Percentiles rank a stretch among this genome's conserved stretches.
Conservation (phyloP, 1,284 basidiomycete species). For the Ceratobasidium sp. region DNA sequence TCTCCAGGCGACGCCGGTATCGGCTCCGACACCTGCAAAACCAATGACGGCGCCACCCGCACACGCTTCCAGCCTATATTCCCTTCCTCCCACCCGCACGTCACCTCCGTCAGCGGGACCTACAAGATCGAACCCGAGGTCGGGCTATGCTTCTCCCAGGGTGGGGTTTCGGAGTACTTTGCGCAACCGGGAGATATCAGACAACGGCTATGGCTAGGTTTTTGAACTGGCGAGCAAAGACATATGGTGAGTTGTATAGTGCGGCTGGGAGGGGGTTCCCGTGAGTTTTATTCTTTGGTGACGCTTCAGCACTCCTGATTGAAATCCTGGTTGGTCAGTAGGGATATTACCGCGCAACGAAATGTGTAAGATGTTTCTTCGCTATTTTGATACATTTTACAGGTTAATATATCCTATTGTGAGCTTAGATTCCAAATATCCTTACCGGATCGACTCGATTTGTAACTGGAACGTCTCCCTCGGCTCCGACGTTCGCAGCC, state of each 20-base stretch:
- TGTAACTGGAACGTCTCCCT: slow-evolving; percentile 58
- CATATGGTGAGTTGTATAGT: slow-evolving; percentile 49
- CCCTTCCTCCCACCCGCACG: slow-evolving; percentile 65
- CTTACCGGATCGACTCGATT: slow-evolving; percentile 40
- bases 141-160: slow-evolving; percentile 73
- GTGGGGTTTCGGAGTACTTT: slow-evolving; percentile 77
- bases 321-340: no score
- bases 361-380: background rate
- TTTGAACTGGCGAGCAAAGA: slow-evolving; percentile 58
- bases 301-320: no score
- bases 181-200: slow-evolving; percentile 69
- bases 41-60: slow-evolving; percentile 58
- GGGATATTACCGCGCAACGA: slow-evolving; percentile 73
- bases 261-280: slow-evolving; percentile 61
- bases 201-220: slow-evolving; percentile 52
- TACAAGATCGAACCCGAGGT: slow-evolving; percentile 62
- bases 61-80: slow-evolving; percentile 6
- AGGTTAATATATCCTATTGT: background rate
- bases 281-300: no score
- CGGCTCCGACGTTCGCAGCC: slow-evolving; percentile 59
- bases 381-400: background rate
- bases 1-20: slow-evolving; percentile 62
- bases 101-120: slow-evolving; percentile 64
- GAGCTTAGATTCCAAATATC: slow-evolving; percentile 53
- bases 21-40: slow-evolving; percentile 69